Base-by-base conservation (phyloP, 495 filamentous ascomycete species). In the Penicillium ucsense region DNA sequence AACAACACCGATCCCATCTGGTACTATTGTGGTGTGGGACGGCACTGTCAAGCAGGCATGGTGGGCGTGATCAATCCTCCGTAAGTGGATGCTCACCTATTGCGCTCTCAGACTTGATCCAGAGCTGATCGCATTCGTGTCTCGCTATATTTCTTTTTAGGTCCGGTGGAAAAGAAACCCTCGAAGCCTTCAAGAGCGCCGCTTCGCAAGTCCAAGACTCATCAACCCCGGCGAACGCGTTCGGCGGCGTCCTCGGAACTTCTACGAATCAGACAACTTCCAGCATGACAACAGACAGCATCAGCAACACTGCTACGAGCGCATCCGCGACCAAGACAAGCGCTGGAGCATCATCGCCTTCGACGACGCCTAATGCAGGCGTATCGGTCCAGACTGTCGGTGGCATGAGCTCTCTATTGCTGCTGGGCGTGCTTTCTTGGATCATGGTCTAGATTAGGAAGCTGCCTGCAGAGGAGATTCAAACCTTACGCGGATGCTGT, bases 1-100 rank as follows among this genome's bases (percentile, higher is more conserved):
- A 80, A 80, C 57, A 71, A 76, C 61, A 84, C 76, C 36, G 75
- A 70, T 10, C 82, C 83, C 0, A 65, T 84, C 41, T 87, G 82
- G 81, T 63, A 80, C 45, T 88, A 85, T 64, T 87, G 84, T 67
- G 75, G 75, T 12, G 74, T 79, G 55, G 71, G 56, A 47, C 72
- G 65, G 43, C 85, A 88, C 65, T 88, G 84, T 61, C 75, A 85
- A 65, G 63, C 54, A 31, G 82, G 83, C 9, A 87, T 88, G 83
- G 72, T 72, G 31, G 79, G 81, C 65, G 84, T 85, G 6, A 76
- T 86, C 45, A 86, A 88, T 62, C 74, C 76, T 51, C 68, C 76
- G 81, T 84, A 63, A 65, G 80, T 68, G 31, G 34, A 35, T 20
- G 12, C 12, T 38, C 20, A 20, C 20, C 20, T 20, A 2, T 20